Base-by-base conservation (phyloP, 495 filamentous ascomycete species). In the Penicillium nucicola region DNA sequence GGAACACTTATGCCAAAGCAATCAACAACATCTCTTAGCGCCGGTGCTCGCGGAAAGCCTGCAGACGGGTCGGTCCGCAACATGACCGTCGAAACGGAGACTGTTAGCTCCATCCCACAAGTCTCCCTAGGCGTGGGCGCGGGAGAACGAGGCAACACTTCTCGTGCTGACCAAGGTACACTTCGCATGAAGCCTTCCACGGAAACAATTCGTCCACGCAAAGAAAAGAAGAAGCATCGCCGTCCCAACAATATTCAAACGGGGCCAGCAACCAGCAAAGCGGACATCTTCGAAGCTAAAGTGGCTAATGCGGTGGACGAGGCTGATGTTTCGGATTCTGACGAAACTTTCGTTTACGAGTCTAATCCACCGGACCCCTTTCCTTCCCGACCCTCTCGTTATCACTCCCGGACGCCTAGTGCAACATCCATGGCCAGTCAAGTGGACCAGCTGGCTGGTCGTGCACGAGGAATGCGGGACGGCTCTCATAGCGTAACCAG, bases 71-170 rank as follows among this genome's bases (percentile, higher is more conserved):
- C 90, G 12, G 81, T 88, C 25, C 84, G 85, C 58, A 95, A 89
- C 56, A 98, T 98, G 93, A 97, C 89, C 32, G 92, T 98, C 11
- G 93, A 98, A 70, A 97, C 93, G 4, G 93, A 98, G 72, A 95
- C 90, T 4, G 95, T 98, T 41, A 87, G 81, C 30, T 92, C 93
- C 13, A 88, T 96, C 30, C 90, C 89, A 5, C 92, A 95, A 60
- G 84, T 95, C n/a, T 86, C 89, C 11, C 67, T 95, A 25, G 84
- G 85, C 19, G 79, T 86, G 20, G 86, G 78, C 12, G 72, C 80
- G 5, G 83, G 82, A 19, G 81, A 86, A 34, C 82, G 86, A 54
- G 78, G 79, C 20, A 69, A 46, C 10, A 67, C 73, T 11, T 65
- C 72, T 15, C 75, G 82, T 31, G 67, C 66, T 10, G 83, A 86